These are phyloP conservation scores for Clathrospora elynae DNA, from an alignment of 2,329 filamentous ascomycete species.

Conservation along the genomic window DNA sequence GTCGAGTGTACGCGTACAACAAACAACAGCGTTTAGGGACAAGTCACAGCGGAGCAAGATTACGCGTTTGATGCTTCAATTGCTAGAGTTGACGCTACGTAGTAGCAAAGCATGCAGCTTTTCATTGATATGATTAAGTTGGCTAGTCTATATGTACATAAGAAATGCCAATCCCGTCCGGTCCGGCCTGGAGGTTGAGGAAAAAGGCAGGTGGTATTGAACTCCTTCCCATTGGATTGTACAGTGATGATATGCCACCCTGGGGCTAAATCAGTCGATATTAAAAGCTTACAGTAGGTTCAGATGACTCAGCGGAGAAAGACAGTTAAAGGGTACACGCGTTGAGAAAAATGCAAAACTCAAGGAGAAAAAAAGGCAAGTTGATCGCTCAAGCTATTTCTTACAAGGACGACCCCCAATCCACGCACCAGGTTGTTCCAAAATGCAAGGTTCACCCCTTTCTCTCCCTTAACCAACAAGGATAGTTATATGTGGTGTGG, in stretches of 20 bases:
- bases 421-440: slow-evolving; percentile 16
- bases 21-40: too few species aligned
- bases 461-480: slow-evolving; percentile 23
- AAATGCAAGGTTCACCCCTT: slow-evolving; percentile 11
- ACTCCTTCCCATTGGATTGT: slow-evolving; percentile 5
- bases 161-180: slow-evolving; percentile 2
- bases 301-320: too few species aligned
- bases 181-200: slow-evolving; percentile 1
- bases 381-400: slow-evolving; percentile 29
- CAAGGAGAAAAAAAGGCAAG: slow-evolving; percentile 8
- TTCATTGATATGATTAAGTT: slow-evolving; percentile 1
- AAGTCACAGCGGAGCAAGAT: too few species aligned
- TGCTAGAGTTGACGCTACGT: too few species aligned
- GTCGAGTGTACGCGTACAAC: too few species aligned
- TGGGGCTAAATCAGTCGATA: background rate
- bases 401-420: slow-evolving; percentile 12
- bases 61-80: too few species aligned
- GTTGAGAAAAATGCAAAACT: slow-evolving; percentile 8
- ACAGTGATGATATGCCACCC: background rate
- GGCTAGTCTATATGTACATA: slow-evolving; percentile 3
- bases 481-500: slow-evolving; percentile 14
- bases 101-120: slow-evolving; percentile 5
- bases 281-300: background rate
- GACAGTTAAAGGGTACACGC: too few species aligned
- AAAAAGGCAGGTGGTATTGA: slow-evolving; percentile 7